Evolutionary conservation across 345 rosid genomes (phyloP), one percentile per base, ranked within the genome.

Genomic region (Zanthoxylum bungeanum): DNA sequence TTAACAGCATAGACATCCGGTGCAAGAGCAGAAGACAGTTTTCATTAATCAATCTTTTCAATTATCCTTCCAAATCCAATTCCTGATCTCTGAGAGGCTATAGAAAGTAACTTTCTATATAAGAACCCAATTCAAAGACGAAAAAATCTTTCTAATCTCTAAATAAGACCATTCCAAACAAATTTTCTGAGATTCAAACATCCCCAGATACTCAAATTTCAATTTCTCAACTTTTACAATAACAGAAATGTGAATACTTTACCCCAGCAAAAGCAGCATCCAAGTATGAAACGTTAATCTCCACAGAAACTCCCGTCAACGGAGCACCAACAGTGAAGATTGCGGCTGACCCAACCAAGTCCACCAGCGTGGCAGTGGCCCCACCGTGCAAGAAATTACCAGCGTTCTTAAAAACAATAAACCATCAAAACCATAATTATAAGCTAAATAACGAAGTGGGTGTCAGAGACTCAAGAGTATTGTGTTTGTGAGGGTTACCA

Each of bases 321-420:
- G 81, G 44, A 61, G 47, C 76, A 68, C 97, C 98, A 50, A 74
- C 68, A 25, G 92, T 89, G 68, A 7, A 80, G 34, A 92, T 80
- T 12, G 73, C 97, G 67, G 97, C 93, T 2, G 97, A 89, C 5
- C 98, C 97, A 60, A 90, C 84, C 84, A 92, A 28, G 75, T 94
- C 98, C 75, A 94, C 98, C 24, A 94, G 80, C 1, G 93, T 83
- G 1, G 93, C 97, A 2, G 95, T 94, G 30, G 97, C 98, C 71
- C 98, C 98, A 30, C 98, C 98, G 62, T 94, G 98, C 88, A 94
- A 82, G 90, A 84, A 90, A 69, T 85, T 92, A 6, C 93, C 97
- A 44, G 86, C 83, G 71, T 94, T 94, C 98, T 93, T 76, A n/a
- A 44, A 14, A 7, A 60, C 44, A 52, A 67, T 8, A 68, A 64